Evolutionary conservation across 2,329 filamentous ascomycete genomes (phyloP).

Genomic region (Colletotrichum ledebouriae): DNA sequence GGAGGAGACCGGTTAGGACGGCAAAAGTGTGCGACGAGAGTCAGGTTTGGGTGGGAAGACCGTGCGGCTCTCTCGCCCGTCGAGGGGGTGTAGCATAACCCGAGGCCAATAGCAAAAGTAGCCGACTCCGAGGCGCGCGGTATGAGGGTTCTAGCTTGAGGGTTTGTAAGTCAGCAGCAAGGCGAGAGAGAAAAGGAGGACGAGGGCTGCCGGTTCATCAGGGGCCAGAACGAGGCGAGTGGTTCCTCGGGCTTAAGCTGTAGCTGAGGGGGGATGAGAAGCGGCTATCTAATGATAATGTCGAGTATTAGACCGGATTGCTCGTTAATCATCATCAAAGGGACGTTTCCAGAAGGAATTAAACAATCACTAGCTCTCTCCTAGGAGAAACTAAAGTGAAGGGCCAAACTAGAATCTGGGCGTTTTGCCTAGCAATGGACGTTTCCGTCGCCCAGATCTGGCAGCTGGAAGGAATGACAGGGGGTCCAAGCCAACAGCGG

Average conservation of each 20-base stretch:
- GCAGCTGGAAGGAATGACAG: constrained; percentile 23
- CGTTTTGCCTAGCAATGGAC: constrained; percentile 31
- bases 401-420: constrained; percentile 22
- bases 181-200: neutral
- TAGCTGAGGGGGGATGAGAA: neutral
- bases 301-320: neutral
- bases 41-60: constrained; percentile 32
- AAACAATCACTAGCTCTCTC: constrained; percentile 6
- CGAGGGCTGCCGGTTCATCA: constrained; percentile 6
- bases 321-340: neutral
- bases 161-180: constrained; percentile 3
- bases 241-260: neutral
- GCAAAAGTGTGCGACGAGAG: constrained; percentile 27
- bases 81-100: constrained; percentile 30
- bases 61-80: constrained; percentile 17
- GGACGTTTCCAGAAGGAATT: neutral
- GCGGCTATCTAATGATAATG: constrained; percentile 1
- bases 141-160: neutral
- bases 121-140: constrained; percentile 10
- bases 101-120: constrained; percentile 20
- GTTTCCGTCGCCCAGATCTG: constrained; percentile 35
- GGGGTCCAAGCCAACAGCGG: constrained; percentile 22
- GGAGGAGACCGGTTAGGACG: constrained; percentile 32
- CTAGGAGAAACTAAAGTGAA: constrained; percentile 4
- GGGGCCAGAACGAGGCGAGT: constrained; percentile 6